Evolutionary conservation across 2,329 filamentous ascomycete genomes (phyloP).

Genomic region (Alternaria postmessia): DNA sequence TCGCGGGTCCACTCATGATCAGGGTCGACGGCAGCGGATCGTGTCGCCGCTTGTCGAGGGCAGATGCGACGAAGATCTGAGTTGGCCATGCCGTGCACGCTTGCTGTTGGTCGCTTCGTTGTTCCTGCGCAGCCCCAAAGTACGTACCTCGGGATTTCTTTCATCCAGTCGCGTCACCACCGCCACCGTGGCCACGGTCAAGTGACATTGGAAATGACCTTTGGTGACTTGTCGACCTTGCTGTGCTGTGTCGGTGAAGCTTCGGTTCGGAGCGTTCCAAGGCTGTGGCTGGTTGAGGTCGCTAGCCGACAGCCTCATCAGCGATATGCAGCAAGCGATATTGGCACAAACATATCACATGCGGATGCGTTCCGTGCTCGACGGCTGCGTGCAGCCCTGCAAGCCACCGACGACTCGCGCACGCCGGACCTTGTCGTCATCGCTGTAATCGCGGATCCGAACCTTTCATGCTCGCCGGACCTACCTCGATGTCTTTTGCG

Average conservation of each 20-base stretch:
- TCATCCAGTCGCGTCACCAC: conserved; percentile 20
- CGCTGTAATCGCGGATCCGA: conserved; percentile 1
- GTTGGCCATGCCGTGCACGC: conserved; percentile 33
- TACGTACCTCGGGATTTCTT: conserved; percentile 17
- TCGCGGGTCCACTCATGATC: conserved; percentile 14
- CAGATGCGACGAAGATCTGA: conserved; percentile 37
- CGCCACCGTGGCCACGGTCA: conserved; percentile 10
- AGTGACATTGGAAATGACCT: conserved; percentile 16
- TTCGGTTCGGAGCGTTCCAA: conserved; percentile 17
- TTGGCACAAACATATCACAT: conserved; percentile 35
- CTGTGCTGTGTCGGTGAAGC: conserved; percentile 20
- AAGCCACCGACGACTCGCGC: conserved; percentile 16
- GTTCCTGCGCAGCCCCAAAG: conserved; percentile 14
- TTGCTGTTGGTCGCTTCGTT: conserved; percentile 14
- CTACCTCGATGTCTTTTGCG: conserved; percentile 13
- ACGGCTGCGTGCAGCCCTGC: conserved; percentile 35
- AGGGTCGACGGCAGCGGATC: conserved; percentile 34
- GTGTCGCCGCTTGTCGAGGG: conserved; percentile 29
- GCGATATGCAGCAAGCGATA: conserved; percentile 34
- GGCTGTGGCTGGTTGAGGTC: conserved; percentile 23
- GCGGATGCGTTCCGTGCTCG: conserved; percentile 19
- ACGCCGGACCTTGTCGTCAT: conserved; percentile 22
- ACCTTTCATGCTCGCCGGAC: conserved; percentile 11
- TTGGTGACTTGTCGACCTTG: conserved; percentile 23
- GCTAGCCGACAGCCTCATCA: conserved; percentile 32